Evolutionary conservation across 441 rosid genomes (phyloP).

Genomic region (Mallotus japonicus): DNA sequence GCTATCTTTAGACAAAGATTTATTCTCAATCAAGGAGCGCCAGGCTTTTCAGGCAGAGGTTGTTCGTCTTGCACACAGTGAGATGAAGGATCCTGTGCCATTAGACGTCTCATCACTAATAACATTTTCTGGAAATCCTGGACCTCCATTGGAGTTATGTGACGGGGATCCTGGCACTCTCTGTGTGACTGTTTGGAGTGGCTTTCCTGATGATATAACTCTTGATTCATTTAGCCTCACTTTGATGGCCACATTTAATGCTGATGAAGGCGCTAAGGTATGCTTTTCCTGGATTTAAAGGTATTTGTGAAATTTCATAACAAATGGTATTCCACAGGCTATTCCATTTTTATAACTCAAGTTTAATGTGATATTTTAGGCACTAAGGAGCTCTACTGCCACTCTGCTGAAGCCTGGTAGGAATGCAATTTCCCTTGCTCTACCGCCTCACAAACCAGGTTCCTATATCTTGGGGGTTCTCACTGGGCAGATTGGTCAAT

Average conservation of each 20-base stretch:
- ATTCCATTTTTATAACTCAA: slow-evolving; percentile 19
- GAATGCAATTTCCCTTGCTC: slow-evolving; percentile 62
- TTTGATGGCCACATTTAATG: slow-evolving; percentile 78
- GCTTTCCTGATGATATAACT: slow-evolving; percentile 95
- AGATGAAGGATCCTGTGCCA: slow-evolving; percentile 91
- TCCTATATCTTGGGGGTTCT: slow-evolving; percentile 95
- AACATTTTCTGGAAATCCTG: slow-evolving; percentile 92
- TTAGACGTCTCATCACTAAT: slow-evolving; percentile 91
- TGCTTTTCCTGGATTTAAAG: slow-evolving; percentile 28
- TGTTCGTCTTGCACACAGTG: slow-evolving; percentile 86
- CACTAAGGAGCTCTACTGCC: slow-evolving; percentile 70
- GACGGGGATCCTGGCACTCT: slow-evolving; percentile 96
- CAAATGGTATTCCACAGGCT: slow-evolving; percentile 6
- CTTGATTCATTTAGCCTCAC: slow-evolving; percentile 92
- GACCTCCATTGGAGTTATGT: slow-evolving; percentile 85
- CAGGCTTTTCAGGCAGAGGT: slow-evolving; percentile 95
- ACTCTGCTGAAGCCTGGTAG: slow-evolving; percentile 71
- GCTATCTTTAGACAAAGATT: slow-evolving; percentile 84
- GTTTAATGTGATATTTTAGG: slow-evolving; percentile 52
- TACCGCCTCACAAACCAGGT: slow-evolving; percentile 95
- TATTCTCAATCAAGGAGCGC: slow-evolving; percentile 83
- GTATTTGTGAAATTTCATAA: background rate
- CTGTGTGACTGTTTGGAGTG: slow-evolving; percentile 94
- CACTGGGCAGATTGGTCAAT: slow-evolving; percentile 91
- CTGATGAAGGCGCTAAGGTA: slow-evolving; percentile 94